A percentile compares a stretch with the other conserved stretches of the same genome.
phyloP scores from a whole-genome alignment of 139 green algal genomes.

The Chlamydomonas sphaeroides region DNA sequence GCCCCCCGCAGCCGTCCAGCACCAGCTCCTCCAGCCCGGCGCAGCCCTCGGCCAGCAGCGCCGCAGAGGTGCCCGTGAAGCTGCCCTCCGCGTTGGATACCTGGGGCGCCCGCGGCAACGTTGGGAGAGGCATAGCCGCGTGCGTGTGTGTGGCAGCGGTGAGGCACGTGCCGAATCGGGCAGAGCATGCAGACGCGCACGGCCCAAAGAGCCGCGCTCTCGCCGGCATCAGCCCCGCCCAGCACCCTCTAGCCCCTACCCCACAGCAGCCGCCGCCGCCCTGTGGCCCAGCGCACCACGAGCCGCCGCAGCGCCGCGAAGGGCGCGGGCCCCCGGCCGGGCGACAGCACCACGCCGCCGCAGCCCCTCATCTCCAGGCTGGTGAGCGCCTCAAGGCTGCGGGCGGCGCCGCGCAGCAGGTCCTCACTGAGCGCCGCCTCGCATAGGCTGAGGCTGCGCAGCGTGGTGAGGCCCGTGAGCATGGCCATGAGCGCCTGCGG shows the following conservation, averaged over 20 bases:
- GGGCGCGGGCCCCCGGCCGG: neutral
- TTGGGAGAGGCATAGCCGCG: too few relatives aligned
- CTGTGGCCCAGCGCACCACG: too few relatives aligned
- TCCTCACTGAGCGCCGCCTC: neutral
- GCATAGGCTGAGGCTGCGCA: neutral
- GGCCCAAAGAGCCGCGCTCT: too few relatives aligned
- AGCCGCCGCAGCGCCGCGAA: constrained; percentile 5
- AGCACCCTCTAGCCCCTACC: too few relatives aligned
- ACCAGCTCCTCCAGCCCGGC: constrained; percentile 11
- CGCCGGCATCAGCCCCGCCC: too few relatives aligned
- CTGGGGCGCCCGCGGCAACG: too few relatives aligned
- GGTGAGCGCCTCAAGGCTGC: neutral
- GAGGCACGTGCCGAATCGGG: too few relatives aligned
- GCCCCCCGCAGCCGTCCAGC: constrained; percentile 42
- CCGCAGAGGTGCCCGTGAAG: neutral
- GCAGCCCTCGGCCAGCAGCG: constrained; percentile 17
- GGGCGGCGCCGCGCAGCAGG: neutral
- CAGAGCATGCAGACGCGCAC: too few relatives aligned
- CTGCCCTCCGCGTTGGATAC: too few relatives aligned
- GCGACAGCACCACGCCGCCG: neutral
- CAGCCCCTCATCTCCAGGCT: neutral
- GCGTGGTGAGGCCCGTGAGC: constrained; percentile 4
- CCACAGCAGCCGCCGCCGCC: too few relatives aligned
- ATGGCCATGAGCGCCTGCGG: neutral
- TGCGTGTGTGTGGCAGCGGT: too few relatives aligned